Conservation (phyloP, 345 rosid species). For the Acer yangbiense region DNA sequence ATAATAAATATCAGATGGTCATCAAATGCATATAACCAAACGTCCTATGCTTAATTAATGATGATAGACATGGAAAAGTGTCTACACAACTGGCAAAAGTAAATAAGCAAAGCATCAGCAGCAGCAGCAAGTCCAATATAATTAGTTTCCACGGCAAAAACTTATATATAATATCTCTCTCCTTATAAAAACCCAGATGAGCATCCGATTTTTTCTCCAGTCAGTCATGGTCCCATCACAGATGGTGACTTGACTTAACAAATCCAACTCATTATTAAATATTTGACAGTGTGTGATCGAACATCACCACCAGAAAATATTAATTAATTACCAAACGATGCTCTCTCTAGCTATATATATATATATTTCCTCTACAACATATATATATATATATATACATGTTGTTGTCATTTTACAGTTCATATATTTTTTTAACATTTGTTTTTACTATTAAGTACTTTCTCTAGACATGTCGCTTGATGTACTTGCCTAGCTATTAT, state of each 20-base stretch:
- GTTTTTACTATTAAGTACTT: background rate
- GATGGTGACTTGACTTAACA: constrained; percentile 38
- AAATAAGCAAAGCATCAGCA: constrained; percentile 13
- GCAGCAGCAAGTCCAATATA: too few species aligned
- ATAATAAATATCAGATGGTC: background rate
- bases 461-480: background rate
- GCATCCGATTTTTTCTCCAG: constrained; percentile 1
- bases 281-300: constrained; percentile 21
- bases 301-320: constrained; percentile 2
- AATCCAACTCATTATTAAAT: constrained; percentile 16
- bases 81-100: constrained; percentile 20
- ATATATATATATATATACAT: background rate
- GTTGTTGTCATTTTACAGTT: background rate
- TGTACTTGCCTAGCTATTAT: background rate
- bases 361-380: background rate
- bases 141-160: too few species aligned
- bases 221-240: constrained; percentile 18
- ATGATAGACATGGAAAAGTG: constrained; percentile 7
- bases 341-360: background rate
- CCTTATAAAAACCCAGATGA: background rate
- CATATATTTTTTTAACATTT: background rate
- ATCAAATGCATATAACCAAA: constrained; percentile 18
- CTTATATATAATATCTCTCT: too few species aligned
- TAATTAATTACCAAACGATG: constrained; percentile 6
- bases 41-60: constrained; percentile 10